Conservation (phyloP, 305 asterid genomes). For the Fraxinus sp. region DNA sequence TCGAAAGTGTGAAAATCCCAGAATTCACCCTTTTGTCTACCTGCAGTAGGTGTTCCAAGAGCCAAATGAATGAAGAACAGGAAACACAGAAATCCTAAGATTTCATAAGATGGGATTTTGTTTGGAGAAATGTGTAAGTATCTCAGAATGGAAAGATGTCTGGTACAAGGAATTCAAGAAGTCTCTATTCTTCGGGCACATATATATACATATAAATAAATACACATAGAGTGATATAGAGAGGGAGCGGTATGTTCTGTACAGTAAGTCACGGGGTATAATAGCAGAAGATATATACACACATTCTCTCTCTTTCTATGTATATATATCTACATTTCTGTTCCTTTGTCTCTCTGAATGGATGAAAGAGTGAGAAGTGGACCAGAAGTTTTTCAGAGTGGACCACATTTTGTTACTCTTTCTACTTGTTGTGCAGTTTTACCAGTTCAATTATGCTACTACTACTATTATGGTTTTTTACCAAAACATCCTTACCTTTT, state of each 20-base stretch:
- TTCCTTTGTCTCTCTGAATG: conserved; percentile 5
- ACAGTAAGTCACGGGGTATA: conserved; percentile 45
- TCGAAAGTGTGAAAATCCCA: conserved; percentile 7
- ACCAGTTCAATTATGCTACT: not conserved
- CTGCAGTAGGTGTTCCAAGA: not conserved
- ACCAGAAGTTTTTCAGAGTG: not conserved
- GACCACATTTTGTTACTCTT: conserved; percentile 2
- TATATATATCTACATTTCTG: not conserved
- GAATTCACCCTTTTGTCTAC: not conserved
- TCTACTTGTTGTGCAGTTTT: not conserved
- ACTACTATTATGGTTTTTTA: not conserved
- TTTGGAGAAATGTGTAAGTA: not conserved
- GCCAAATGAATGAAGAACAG: not conserved
- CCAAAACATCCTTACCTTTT: not conserved
- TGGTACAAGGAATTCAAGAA: not conserved
- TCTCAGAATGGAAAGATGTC: not conserved
- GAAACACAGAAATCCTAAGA: not conserved
- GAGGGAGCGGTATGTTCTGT: not conserved
- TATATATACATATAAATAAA: not conserved
- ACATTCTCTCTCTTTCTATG: too few relatives aligned
- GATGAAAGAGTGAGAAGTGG: conserved; percentile 2
- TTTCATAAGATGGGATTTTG: not conserved
- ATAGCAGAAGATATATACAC: conserved; percentile 2
- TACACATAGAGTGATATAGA: not conserved
- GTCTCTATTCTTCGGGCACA: not conserved